Evolutionary conservation across 2,329 filamentous ascomycete genomes (phyloP), one percentile per base, ranked within the genome.

Genomic region (Botrytis sinoallii): DNA sequence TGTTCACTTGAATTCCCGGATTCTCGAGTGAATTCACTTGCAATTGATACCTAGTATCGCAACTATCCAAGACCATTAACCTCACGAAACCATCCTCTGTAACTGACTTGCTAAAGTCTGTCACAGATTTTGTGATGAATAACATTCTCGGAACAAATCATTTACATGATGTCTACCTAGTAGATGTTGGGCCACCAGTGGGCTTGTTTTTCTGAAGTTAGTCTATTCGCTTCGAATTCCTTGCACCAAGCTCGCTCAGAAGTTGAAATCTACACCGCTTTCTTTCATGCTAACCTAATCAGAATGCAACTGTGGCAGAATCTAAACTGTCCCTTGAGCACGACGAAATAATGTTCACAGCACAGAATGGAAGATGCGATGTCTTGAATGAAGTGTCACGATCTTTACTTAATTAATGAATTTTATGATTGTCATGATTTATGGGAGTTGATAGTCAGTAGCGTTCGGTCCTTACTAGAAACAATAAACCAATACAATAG

Each of bases 371-470:
- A 44, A 59, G 48, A 69, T 69, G 66, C 66, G 48, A 69, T 52
- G 35, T n/a, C 40, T 29, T 29, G 65, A 55, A 68, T 20, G 46
- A 68, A 42, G 35, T 68, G 38, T 69, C 35, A 42, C 32, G 25
- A n/a, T 44, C 48, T 69, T 32, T 57, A 42, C 48, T 69, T 57
- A 57, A 69, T 42, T 55, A 55, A 55, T 55, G 65, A 46, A 46
- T 70, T 32, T 70, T 63, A 70, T 63, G 68, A 70, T n/a, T 63
- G 55, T 46, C 18, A 70, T 70, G 68, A 61, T 44, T 44, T 60
- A 46, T 63, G 42, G 10, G 32, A 70, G 68, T 63, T 70, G 40
- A 35, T 60, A 29, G 20, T 22, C 16, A 63, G n/a, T n/a, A 61
- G 68, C 44, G 20, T 46, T 42, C 16, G 9, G 55, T 22, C 25